Percentiles rank a stretch among this genome's conserved stretches.
These are phyloP conservation scores for Naganishia vaughanmartiniae DNA, from an alignment of 768 basidiomycete genomes.

Conservation along the genomic window DNA sequence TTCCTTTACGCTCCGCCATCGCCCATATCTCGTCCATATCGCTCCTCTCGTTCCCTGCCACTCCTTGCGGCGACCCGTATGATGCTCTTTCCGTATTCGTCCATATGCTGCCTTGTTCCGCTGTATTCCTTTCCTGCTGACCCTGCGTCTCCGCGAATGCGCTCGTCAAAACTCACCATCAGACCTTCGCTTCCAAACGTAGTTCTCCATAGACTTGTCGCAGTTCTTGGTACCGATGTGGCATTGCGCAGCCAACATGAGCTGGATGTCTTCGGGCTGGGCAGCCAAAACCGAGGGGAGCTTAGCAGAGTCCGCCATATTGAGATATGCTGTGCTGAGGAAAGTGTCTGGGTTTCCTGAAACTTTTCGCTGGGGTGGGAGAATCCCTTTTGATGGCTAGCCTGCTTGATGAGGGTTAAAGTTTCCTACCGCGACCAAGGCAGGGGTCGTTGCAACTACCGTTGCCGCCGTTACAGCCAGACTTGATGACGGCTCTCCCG, in stretches of 20 bases:
- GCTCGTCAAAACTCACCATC: slow-evolving; percentile 67
- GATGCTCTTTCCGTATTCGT: no score
- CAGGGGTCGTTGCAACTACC: slow-evolving; percentile 6
- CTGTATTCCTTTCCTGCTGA: neutral
- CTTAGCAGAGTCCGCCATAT: slow-evolving; percentile 58
- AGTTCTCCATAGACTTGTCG: slow-evolving; percentile 97
- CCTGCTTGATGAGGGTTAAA: slow-evolving; percentile 20
- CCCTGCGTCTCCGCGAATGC: neutral
- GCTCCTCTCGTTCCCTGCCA: no score
- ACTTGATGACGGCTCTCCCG: slow-evolving; percentile 19
- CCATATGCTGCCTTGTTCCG: no score
- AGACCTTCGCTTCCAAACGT: slow-evolving; percentile 92
- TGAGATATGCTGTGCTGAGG: slow-evolving; percentile 24
- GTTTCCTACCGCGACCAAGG: slow-evolving; percentile 19
- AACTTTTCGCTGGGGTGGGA: neutral
- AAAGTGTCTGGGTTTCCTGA: slow-evolving; percentile 7
- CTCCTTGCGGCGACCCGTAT: no score
- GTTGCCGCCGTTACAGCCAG: slow-evolving; percentile 21
- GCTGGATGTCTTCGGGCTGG: slow-evolving; percentile 95
- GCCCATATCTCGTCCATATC: neutral
- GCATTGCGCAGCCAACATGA: slow-evolving; percentile 89
- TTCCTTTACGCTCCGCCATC: neutral
- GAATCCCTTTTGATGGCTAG: slow-evolving; percentile 23
- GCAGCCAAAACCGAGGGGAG: slow-evolving; percentile 88
- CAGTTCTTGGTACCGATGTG: slow-evolving; percentile 99